Base-by-base conservation (phyloP, 2,329 filamentous ascomycete species). In the Aspergillus amoenus region DNA sequence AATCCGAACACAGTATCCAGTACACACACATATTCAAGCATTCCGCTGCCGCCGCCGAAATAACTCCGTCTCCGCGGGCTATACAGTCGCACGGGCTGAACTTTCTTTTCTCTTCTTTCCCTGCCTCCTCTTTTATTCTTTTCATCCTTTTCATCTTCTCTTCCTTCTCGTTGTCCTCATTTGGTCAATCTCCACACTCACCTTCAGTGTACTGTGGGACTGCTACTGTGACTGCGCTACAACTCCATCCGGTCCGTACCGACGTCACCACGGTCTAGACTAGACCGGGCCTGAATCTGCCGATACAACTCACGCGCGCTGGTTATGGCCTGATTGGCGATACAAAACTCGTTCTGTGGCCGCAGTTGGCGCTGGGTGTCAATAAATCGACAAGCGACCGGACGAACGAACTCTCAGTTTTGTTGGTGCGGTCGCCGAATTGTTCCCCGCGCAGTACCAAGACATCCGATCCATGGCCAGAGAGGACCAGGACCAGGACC, bases 401-500 rank as follows among this genome's bases (percentile, higher is more conserved):
- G 32, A 37, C 32, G n/a, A n/a, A n/a, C n/a, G n/a, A 30, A 30
- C 27, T 11, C 27, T 1, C 8, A n/a, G n/a, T n/a, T n/a, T 6
- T 15, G 34, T 37, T 37, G 34, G 34, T 15, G 12, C 34, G 34
- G 34, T 13, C 34, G 12, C 34, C 15, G 34, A n/a, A 5, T 13
- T 15, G 34, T 7, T 37, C 34, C 34, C 34, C 34, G 34, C 27
- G 27, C 27, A 30, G 27, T 30, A 30, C 34, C 34, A 37, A 8
- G 24, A 24, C 11, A 30, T 13, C 22, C 21, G n/a, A 60, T 57
- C 50, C 42, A 64, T 62, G 61, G 58, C 60, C 49, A 50, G 53
- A 30, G 63, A 64, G 64, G 64, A 61, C 15, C 56, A 65, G 32
- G 27, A 49, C 17, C 18, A 30, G 15, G 17, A 24, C 43, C 6